Evolutionary conservation across 768 basidiomycete genomes (phyloP), one percentile per base, ranked within the genome.

Genomic region (Kwoniella heveanensis): DNA sequence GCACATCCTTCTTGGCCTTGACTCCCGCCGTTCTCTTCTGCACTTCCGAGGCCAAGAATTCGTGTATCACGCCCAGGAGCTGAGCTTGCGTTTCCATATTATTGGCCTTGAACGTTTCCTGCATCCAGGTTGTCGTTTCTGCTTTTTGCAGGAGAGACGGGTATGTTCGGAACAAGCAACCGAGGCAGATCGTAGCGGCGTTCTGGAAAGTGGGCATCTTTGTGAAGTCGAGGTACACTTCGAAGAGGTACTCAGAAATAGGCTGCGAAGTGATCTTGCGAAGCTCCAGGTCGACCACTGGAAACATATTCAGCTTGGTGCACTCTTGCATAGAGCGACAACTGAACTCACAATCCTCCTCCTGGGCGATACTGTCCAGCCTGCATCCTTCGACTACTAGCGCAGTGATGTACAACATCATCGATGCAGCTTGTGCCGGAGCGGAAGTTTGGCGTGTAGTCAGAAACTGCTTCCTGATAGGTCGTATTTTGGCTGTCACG

Each of bases 131-230:
- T 0, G 90, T 85, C 0, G 93, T 93, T 13, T 84, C 82, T 3
- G 89, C 88, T 68, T 88, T 81, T 0, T 90, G 90, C 88, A 99
- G 93, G 62, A 98, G 81, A 0, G 88, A 88, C 1, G 96, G 95
- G 70, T 94, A 90, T 4, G 92, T 88, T 25, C 92, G 88, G 82
- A 92, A 98, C 5, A 99, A 81, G 79, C 90, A 96, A 12, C 95
- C 95, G 27, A 98, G 81, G 74, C 92, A 95, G n/a, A 85, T 85
- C 26, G 87, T 86, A 19, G 92, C 81, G 10, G 84, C 81, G 0
- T 82, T 54, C 37, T 88, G 72, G n/a, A 62, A 86, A 1, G 80
- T 79, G 53, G 87, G 85, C 67, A 88, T 89, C 59, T 87, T 83
- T 67, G 95, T 88, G 21, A 96, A 82, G 24, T 84, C 82, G 44